Evolutionary conservation across 1,284 basidiomycete genomes (phyloP).

Genomic region (Naganishia sp.): DNA sequence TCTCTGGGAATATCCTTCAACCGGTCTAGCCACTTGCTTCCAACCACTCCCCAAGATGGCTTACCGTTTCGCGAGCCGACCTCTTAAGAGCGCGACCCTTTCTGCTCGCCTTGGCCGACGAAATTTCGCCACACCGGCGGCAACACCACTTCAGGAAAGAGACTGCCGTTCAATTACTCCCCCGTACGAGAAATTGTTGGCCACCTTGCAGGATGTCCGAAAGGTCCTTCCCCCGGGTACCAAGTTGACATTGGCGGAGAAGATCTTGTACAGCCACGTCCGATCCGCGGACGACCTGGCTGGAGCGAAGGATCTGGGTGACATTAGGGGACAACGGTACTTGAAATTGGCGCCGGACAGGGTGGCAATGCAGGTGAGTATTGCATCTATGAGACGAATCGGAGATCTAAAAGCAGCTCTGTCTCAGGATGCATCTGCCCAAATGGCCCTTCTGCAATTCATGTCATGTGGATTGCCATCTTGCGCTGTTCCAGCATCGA

Average conservation of each 20-base stretch:
- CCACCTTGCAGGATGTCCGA: constrained; percentile 74
- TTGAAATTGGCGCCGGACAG: constrained; percentile 87
- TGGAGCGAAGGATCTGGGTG: constrained; percentile 58
- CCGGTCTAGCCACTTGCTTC: not conserved
- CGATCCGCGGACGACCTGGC: constrained; percentile 72
- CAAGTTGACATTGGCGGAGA: constrained; percentile 86
- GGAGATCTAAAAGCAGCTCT: not conserved
- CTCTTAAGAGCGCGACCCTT: constrained; percentile 4
- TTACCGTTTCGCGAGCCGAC: constrained; percentile 21
- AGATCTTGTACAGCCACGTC: constrained; percentile 95
- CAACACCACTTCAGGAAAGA: constrained; percentile 44
- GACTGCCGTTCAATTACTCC: constrained; percentile 74
- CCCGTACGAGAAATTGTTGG: constrained; percentile 75
- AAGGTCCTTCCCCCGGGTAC: constrained; percentile 63
- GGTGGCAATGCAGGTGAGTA: constrained; percentile 84
- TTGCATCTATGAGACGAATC: no score
- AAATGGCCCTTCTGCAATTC: constrained; percentile 93
- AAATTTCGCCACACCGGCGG: constrained; percentile 48
- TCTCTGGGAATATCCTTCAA: not conserved
- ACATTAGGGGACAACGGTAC: constrained; percentile 81
- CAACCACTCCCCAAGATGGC: constrained; percentile 15
- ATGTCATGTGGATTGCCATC: constrained; percentile 91
- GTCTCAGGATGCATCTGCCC: constrained; percentile 81
- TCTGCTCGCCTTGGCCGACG: constrained; percentile 27
- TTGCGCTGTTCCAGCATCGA: constrained; percentile 82